phyloP scores from a whole-genome alignment of 2,329 filamentous ascomycete genomes.

The Colletotrichum sojae region DNA sequence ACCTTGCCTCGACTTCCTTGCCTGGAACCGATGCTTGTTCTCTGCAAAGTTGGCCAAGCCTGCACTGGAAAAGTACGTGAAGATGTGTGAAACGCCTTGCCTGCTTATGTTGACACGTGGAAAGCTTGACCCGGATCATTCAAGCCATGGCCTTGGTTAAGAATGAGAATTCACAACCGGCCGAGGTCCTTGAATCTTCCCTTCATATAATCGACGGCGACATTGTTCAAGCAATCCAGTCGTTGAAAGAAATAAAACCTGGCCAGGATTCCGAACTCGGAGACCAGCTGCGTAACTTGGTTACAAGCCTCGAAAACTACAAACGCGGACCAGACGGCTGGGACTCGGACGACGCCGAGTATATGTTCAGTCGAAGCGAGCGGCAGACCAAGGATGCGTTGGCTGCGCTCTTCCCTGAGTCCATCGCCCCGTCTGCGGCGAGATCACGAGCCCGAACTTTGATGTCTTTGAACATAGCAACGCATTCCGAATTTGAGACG shows the following conservation, averaged over 20 bases:
- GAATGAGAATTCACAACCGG: not conserved
- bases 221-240: constrained; percentile 54
- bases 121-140: constrained; percentile 14
- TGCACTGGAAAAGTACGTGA: constrained; percentile 49
- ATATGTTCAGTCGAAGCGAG: constrained; percentile 43
- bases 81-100: not conserved
- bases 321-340: no score
- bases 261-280: no score
- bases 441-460: constrained; percentile 15
- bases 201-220: constrained; percentile 51
- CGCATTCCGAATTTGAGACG: constrained; percentile 41
- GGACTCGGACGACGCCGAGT: not conserved
- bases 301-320: no score
- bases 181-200: constrained; percentile 37
- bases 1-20: constrained; percentile 47
- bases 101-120: not conserved
- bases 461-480: constrained; percentile 3
- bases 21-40: constrained; percentile 53
- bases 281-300: no score
- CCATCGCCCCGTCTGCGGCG: not conserved
- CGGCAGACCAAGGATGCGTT: constrained; percentile 51
- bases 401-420: constrained; percentile 45
- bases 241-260: constrained; percentile 50
- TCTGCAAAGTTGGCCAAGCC: constrained; percentile 51
- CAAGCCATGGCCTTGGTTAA: not conserved